phyloP scores from a whole-genome alignment of 805 yeast genomes.

The Wickerhamomyces sydowiorum region DNA sequence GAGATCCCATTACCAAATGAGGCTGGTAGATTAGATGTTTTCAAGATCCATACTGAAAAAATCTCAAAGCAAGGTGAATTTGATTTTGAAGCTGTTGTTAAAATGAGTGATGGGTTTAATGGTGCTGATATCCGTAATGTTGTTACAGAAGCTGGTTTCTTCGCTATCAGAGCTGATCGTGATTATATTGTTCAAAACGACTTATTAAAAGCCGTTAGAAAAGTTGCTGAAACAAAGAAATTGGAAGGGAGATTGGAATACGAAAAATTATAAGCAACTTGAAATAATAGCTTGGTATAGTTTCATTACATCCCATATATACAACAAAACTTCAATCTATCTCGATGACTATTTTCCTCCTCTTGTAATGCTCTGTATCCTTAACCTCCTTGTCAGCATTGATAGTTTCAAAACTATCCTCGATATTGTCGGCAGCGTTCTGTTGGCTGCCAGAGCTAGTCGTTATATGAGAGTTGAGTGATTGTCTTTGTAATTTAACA shows the following conservation, averaged over 20 bases:
- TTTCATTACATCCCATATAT: neutral
- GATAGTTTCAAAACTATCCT: no score
- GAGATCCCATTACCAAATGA: slow-evolving; percentile 96
- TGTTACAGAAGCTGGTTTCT: slow-evolving; percentile 97
- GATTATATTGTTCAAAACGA: slow-evolving; percentile 92
- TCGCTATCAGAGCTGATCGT: slow-evolving; percentile 96
- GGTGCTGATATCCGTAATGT: slow-evolving; percentile 98
- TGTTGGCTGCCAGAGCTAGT: no score
- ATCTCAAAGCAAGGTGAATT: slow-evolving; percentile 91
- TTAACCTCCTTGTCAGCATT: no score
- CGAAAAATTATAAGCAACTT: slow-evolving; percentile 84
- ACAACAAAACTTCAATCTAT: neutral
- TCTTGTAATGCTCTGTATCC: no score
- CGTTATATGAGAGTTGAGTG: no score
- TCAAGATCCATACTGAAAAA: slow-evolving; percentile 84
- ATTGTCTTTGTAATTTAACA: slow-evolving; percentile 4
- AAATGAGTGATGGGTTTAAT: slow-evolving; percentile 98
- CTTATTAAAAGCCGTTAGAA: slow-evolving; percentile 95
- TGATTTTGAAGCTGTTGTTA: slow-evolving; percentile 94
- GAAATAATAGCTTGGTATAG: neutral
- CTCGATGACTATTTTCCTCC: neutral
- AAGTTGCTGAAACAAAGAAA: slow-evolving; percentile 94
- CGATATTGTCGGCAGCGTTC: no score
- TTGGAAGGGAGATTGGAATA: slow-evolving; percentile 94
- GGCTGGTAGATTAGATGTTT: slow-evolving; percentile 88